These are phyloP conservation scores for Blastobotrys capitulatus DNA, from an alignment of 1,139 yeast genomes.

Conservation along the genomic window DNA sequence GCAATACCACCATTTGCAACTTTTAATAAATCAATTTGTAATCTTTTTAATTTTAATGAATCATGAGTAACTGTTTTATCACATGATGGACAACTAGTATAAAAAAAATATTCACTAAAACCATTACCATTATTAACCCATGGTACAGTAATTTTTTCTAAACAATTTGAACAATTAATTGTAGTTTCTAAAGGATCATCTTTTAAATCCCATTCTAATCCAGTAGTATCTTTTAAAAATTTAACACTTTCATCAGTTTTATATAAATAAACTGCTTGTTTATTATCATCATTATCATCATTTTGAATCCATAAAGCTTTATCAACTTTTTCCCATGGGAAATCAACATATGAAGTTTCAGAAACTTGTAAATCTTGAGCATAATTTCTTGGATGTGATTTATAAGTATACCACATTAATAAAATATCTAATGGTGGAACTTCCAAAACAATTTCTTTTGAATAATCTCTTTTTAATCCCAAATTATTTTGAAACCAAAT, in stretches of 20 bases:
- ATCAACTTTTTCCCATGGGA: constrained; percentile 24
- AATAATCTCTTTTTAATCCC: not conserved
- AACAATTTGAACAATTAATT: not conserved
- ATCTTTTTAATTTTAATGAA: constrained; percentile 10
- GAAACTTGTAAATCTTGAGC: constrained; percentile 29
- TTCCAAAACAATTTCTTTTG: not conserved
- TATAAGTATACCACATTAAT: constrained; percentile 40
- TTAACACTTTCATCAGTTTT: constrained; percentile 15
- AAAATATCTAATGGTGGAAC: constrained; percentile 39
- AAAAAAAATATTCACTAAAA: constrained; percentile 4
- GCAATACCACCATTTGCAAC: not conserved
- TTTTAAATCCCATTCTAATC: not conserved
- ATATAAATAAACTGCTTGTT: constrained; percentile 21
- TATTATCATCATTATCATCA: too few relatives aligned
- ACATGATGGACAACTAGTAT: constrained; percentile 5
- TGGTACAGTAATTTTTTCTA: not conserved
- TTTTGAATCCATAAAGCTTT: constrained; percentile 18
- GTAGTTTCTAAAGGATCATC: not conserved
- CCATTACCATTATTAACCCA: constrained; percentile 1
- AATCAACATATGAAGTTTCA: not conserved
- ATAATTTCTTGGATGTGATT: constrained; percentile 32
- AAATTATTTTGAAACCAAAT: constrained; percentile 26
- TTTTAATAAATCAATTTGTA: not conserved
- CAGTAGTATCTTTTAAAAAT: not conserved
- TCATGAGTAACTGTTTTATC: constrained; percentile 6